These are phyloP conservation scores for Neurospora tetraspora DNA, from an alignment of 495 filamentous ascomycete genomes.

Conservation along the genomic window DNA sequence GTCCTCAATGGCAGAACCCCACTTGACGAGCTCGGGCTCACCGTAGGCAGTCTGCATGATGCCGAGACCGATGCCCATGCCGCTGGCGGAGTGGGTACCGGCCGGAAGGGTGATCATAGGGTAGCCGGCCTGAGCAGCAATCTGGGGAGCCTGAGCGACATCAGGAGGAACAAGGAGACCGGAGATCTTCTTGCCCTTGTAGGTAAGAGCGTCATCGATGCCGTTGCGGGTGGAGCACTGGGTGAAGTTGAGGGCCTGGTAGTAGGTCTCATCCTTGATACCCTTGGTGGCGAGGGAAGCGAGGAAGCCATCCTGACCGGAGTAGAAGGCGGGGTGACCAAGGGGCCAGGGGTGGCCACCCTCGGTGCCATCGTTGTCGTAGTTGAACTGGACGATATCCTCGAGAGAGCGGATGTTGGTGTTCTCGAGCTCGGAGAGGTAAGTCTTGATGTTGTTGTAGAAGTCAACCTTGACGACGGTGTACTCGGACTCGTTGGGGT, in stretches of 20 bases:
- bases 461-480: slow-evolving; percentile 65
- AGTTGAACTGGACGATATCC: slow-evolving; percentile 61
- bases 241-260: slow-evolving; percentile 50
- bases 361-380: slow-evolving; percentile 54
- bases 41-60: slow-evolving; percentile 57
- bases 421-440: slow-evolving; percentile 55
- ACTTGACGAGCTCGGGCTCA: slow-evolving; percentile 52
- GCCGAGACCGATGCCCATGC: slow-evolving; percentile 62
- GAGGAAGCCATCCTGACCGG: slow-evolving; percentile 60
- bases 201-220: slow-evolving; percentile 54
- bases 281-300: slow-evolving; percentile 50
- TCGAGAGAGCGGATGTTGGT: slow-evolving; percentile 53
- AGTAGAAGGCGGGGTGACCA: slow-evolving; percentile 49
- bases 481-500: slow-evolving; percentile 60
- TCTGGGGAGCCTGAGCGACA: slow-evolving; percentile 49
- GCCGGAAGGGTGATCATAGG: slow-evolving; percentile 61
- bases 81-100: slow-evolving; percentile 39
- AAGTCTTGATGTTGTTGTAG: slow-evolving; percentile 61
- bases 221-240: slow-evolving; percentile 49
- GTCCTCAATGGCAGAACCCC: slow-evolving; percentile 61
- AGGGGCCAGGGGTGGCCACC: slow-evolving; percentile 52
- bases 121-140: slow-evolving; percentile 51
- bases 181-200: slow-evolving; percentile 39
- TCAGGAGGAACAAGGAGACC: slow-evolving; percentile 59
- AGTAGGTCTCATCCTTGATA: slow-evolving; percentile 55